phyloP scores from a whole-genome alignment of 768 basidiomycete species.

The Amanita fuliginea region DNA sequence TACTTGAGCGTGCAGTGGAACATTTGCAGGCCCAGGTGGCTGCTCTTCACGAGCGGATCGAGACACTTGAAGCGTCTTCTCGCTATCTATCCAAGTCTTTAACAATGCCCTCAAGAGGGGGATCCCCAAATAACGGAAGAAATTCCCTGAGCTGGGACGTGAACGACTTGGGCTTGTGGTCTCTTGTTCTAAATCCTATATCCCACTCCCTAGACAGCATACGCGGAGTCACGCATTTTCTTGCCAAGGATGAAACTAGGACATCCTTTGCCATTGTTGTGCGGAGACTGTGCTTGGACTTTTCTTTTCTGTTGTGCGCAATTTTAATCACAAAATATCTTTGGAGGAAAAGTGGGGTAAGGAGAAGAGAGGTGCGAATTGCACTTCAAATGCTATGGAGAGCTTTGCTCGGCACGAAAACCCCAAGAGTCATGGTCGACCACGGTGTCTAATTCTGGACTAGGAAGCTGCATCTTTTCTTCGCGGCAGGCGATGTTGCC shows the following conservation, averaged over 20 bases:
- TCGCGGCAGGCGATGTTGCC: background rate
- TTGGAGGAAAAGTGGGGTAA: constrained; percentile 62
- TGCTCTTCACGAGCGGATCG: constrained; percentile 75
- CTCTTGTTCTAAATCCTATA: constrained; percentile 56
- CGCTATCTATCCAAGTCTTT: constrained; percentile 29
- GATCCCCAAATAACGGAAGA: constrained; percentile 27
- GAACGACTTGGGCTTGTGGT: constrained; percentile 82
- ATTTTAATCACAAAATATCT: constrained; percentile 43
- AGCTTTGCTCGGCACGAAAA: constrained; percentile 51
- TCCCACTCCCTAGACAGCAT: constrained; percentile 37
- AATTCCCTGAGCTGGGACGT: constrained; percentile 46
- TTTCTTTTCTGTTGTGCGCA: constrained; percentile 61
- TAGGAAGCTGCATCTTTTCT: background rate
- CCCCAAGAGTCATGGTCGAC: constrained; percentile 35
- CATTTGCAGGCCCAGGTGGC: constrained; percentile 74
- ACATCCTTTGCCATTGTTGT: constrained; percentile 61
- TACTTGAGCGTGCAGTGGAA: constrained; percentile 69
- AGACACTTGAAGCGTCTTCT: constrained; percentile 42
- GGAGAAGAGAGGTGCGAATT: constrained; percentile 54
- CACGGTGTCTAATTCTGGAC: constrained; percentile 27
- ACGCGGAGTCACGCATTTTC: constrained; percentile 42
- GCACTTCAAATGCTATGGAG: constrained; percentile 62
- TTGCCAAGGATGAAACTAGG: constrained; percentile 45
- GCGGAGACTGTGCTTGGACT: constrained; percentile 65
- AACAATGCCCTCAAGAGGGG: constrained; percentile 19